Evolutionary conservation across 2,329 filamentous ascomycete species (phyloP), one percentile per base, ranked within the genome.

Genomic region (Neopestalotiopsis sp.): DNA sequence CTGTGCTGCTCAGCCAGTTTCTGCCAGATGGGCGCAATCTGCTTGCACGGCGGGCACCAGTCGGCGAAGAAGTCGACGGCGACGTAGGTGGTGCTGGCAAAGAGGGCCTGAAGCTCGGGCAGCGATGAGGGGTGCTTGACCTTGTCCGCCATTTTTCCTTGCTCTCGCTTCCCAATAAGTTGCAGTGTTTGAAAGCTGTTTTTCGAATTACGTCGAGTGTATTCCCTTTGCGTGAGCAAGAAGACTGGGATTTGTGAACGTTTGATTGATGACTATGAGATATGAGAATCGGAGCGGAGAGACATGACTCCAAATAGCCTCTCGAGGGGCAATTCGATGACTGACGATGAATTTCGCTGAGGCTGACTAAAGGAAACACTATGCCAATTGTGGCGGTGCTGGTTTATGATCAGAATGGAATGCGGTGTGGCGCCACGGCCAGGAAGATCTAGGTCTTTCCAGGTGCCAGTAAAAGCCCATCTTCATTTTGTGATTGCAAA

Each of bases 21-120:
- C 69, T 74, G 75, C 82, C 85, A 90, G 69, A 86, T 74, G 70
- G 88, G 88, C 28, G 86, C 85, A 75, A 90, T 89, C 73, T 81
- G 80, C 79, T 87, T 88, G 86, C 88, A 90, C 34, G 88, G 88
- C 53, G 83, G 84, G 79, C 88, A 90, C 88, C 88, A 90, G 74
- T 85, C 81, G 69, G 88, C 88, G 79, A 82, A 86, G 80, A 89
- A 89, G 76, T 90, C 87, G 71, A 87, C 79, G 70, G 85, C 82
- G 71, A 89, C 86, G 79, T 85, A 87, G 61, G 81, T 84, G 62
- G 81, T 86, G 10, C 77, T 78, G 17, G 79, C 73, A 74, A 88
- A 75, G 71, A 89, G 85, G 49, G 79, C 73, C 70, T 86, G 77
- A 74, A 89, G 87, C 73, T 88, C 81, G 65, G 80, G 74, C 72